These are phyloP conservation scores for Penicillium oxalicum DNA, from an alignment of 2,329 filamentous ascomycete species.

Conservation along the genomic window DNA sequence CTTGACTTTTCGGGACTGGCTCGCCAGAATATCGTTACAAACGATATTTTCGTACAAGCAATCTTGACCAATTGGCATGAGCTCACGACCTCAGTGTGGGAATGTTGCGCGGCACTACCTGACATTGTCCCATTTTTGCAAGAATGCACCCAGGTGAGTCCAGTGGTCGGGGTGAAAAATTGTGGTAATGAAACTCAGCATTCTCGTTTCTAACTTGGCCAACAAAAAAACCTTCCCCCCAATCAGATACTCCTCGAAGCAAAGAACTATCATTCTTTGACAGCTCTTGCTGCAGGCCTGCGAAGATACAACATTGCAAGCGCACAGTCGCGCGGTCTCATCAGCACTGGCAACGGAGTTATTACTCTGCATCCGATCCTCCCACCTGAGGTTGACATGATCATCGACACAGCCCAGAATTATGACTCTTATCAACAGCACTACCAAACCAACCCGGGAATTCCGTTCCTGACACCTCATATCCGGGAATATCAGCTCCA, in stretches of 20 bases:
- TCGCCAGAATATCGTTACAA: conserved; percentile 18
- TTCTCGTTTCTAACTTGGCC: conserved; percentile 1
- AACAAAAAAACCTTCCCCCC: not conserved
- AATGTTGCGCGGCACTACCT: conserved; percentile 35
- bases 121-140: conserved; percentile 28
- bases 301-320: conserved; percentile 28
- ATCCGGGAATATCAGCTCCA: conserved; percentile 28
- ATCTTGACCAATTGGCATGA: conserved; percentile 28
- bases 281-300: conserved; percentile 33
- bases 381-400: conserved; percentile 19
- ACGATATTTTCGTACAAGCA: conserved; percentile 17
- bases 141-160: conserved; percentile 32
- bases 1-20: conserved; percentile 26
- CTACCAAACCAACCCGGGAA: conserved; percentile 28
- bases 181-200: not conserved
- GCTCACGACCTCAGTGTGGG: conserved; percentile 31
- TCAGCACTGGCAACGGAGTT: conserved; percentile 10
- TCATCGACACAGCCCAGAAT: conserved; percentile 30
- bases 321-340: conserved; percentile 14
- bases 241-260: conserved; percentile 16
- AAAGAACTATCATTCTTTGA: conserved; percentile 35
- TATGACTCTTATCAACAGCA: conserved; percentile 32
- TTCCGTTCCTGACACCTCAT: conserved; percentile 38
- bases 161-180: too few species aligned
- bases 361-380: conserved; percentile 22